Evolutionary conservation across 139 green algal genomes (phyloP), one percentile per base, ranked within the genome.

Genomic region (Nannochloris sp.): DNA sequence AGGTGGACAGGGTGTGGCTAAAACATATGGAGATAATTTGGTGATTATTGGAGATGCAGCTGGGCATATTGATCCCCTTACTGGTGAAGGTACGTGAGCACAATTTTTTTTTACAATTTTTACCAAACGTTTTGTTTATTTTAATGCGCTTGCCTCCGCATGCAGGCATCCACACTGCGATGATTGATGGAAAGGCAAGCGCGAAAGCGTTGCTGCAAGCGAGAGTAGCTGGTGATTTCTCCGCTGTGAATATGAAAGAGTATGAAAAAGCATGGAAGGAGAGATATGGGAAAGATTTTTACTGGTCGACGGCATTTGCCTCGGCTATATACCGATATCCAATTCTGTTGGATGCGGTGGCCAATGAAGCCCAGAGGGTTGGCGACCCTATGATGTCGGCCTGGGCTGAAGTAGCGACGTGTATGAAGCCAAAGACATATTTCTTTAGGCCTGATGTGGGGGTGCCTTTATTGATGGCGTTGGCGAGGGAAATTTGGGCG

Each of bases 401-500:
- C 71, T 94, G 89, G 89, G 89, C 89, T 5, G 89, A 96, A 81
- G 82, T 93, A 42, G 93, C 93, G 84, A 96, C 89, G 47, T 83
- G 79, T 83, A 95, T 96, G 85, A 79, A 71, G 32, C 89, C 88
- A 60, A 96, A 96, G 83, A 90, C 85, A 32, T 94, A 96, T 76
- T 95, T 96, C 78, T 80, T 96, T 58, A 74, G 82, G 23, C 88
- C 89, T n/a, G 75, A 93, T 47, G 82, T 95, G 3, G 88, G 81
- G 4, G 57, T 91, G 13, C 83, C 81, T 9, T 68, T 96, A 48
- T 83, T 80, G 56, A 81, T 90, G 64, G 89, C 89, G 23, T 71
- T 96, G 25, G 36, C 88, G n/a, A 72, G 89, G 14, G 89, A 96
- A 82, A 64, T 92, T 33, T 79, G 89, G 65, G 65, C 82, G 4